Percentiles rank a stretch among this genome's conserved stretches.
These are phyloP conservation scores for Fusarium sp. DNA, from an alignment of 2,329 filamentous ascomycete genomes.

Conservation along the genomic window DNA sequence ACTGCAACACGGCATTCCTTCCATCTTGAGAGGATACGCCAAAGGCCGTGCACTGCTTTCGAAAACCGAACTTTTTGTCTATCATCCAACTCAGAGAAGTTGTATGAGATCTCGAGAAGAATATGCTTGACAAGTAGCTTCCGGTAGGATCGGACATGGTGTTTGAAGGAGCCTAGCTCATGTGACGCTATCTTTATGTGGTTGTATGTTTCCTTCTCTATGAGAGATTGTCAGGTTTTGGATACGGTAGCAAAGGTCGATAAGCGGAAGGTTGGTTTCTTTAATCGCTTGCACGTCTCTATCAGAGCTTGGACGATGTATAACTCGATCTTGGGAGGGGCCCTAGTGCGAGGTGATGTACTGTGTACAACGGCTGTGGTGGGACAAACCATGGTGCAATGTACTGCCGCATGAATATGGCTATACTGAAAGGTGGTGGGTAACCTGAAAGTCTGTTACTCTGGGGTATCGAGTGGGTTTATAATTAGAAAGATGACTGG, in stretches of 20 bases:
- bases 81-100: rapidly evolving
- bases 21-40: conserved; percentile 16
- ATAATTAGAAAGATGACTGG: not conserved
- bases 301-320: not conserved
- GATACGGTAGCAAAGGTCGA: conserved; percentile 5
- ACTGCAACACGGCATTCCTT: conserved; percentile 3
- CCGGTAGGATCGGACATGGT: not conserved
- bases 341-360: no score
- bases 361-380: not conserved
- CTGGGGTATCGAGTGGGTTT: not conserved
- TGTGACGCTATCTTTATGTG: not conserved
- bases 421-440: rapidly evolving
- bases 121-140: conserved; percentile 1
- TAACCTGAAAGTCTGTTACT: no score
- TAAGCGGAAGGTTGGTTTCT: rapidly evolving
- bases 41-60: not conserved
- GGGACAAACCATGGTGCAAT: not conserved
- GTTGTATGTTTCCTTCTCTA: conserved; percentile 6
- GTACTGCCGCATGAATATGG: not conserved
- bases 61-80: not conserved
- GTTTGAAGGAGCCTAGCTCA: not conserved
- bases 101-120: conserved; percentile 2
- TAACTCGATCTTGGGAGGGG: not conserved
- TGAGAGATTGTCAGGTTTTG: not conserved
- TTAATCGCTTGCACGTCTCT: not conserved